A percentile compares a stretch with the other conserved stretches of the same genome.
These are phyloP conservation scores for Leccinellum luteum DNA, from an alignment of 768 basidiomycete genomes.

Conservation along the genomic window DNA sequence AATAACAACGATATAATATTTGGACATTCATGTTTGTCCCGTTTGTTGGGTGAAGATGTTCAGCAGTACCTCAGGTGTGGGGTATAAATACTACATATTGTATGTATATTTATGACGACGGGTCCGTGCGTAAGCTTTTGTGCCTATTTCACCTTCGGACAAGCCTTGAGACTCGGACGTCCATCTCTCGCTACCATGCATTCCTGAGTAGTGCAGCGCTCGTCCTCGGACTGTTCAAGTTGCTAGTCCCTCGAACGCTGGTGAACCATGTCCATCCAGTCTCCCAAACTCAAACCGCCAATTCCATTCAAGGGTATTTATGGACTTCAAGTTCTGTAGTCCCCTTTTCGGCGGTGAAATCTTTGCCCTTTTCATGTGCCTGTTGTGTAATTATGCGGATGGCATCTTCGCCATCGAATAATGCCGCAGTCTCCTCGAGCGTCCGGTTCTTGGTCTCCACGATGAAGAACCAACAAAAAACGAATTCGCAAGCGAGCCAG, in stretches of 20 bases:
- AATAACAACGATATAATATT: too few species aligned
- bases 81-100: too few species aligned
- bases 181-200: too few species aligned
- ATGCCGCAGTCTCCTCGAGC: not conserved
- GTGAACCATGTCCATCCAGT: constrained; percentile 35
- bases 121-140: too few species aligned
- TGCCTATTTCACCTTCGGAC: too few species aligned
- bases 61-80: not conserved
- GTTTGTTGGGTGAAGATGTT: not conserved
- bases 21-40: not conserved
- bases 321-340: not conserved
- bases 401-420: not conserved
- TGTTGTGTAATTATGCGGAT: not conserved
- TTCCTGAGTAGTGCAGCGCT: constrained; percentile 36
- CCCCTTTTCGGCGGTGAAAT: not conserved
- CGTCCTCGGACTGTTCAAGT: constrained; percentile 49
- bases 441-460: not conserved
- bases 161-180: too few species aligned
- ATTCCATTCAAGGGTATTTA: not conserved
- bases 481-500: not conserved
- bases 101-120: too few species aligned
- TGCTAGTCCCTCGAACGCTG: constrained; percentile 40
- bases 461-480: not conserved
- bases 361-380: not conserved
- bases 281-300: not conserved